Base-by-base conservation (phyloP, 129 eudicot genomes). In the Arctium lappa region DNA sequence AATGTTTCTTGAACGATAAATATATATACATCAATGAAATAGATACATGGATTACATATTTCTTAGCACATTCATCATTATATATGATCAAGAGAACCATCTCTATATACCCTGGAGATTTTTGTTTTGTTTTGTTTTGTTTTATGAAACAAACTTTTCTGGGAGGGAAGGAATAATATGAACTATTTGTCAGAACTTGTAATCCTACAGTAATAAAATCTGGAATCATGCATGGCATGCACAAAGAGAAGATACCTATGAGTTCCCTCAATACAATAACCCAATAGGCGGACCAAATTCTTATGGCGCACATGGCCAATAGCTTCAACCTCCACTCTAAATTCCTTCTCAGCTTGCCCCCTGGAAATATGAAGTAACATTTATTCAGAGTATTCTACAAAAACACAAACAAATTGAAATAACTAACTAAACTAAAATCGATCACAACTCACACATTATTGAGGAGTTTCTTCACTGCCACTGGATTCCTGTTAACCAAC, bases 311-410 rank as follows among this genome's bases (percentile, higher is more conserved):
- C 97, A 68, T 93, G 97, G 40, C 97, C 97, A 50, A 93, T 93
- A 80, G 97, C 97, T 80, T 93, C 97, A 63, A 93, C 97, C 75
- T 93, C 97, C 77, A 93, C 97, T 48, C 92, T 83, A 72, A 93
- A 93, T 81, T 93, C 97, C 84, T 93, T 93, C 87, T 93, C 97
- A 8, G 97, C 97, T 88, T 93, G 97, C 72, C 97, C 97, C 66
- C 97, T 93, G 78, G 30, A 36, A 0, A 18, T 31, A 69, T 9
- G 73, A 79, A 74, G 31, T 0, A 30, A 63, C 65, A 80, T 80
- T 48, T 18, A 74, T 68, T 36, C 73, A 29, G 40, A 85, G 34
- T 68, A 85, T 71, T 33, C 48, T 36, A 32, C 69, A 53, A 53
- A 33, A 38, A 27, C 69, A 75, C 22, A 69, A 72, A 37, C 32